Evolutionary conservation across 345 rosid genomes (phyloP).

Genomic region (Psidium guajava): DNA sequence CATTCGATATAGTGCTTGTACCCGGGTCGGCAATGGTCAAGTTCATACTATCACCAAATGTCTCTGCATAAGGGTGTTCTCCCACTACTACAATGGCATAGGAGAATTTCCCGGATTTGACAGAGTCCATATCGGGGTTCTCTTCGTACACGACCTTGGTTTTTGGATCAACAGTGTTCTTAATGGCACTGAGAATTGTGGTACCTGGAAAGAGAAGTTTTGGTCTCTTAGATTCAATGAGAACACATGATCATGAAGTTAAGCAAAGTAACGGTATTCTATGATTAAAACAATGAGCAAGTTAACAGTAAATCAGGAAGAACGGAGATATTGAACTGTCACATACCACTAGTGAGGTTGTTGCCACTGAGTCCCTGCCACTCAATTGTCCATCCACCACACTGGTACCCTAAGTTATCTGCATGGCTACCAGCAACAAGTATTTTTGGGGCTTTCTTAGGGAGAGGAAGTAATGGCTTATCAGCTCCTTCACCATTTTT

Average conservation of each 20-base stretch:
- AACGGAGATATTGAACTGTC: neutral
- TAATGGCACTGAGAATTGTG: constrained; percentile 53
- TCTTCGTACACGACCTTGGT: constrained; percentile 41
- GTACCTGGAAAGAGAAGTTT: constrained; percentile 25
- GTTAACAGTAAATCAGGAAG: neutral
- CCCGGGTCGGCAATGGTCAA: constrained; percentile 41
- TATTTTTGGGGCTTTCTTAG: constrained; percentile 30
- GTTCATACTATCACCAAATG: constrained; percentile 41
- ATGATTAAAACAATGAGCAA: neutral
- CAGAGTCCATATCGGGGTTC: constrained; percentile 21
- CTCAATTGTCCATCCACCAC: constrained; percentile 63
- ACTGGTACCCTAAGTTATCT: constrained; percentile 45
- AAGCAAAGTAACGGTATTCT: neutral
- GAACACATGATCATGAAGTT: neutral
- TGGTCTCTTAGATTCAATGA: neutral
- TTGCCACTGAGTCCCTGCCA: constrained; percentile 53
- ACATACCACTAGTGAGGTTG: constrained; percentile 26
- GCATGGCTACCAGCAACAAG: constrained; percentile 53
- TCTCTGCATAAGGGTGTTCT: constrained; percentile 59
- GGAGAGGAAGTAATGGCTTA: constrained; percentile 40
- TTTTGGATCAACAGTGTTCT: constrained; percentile 33
- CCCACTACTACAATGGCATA: constrained; percentile 53
- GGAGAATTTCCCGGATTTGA: constrained; percentile 25
- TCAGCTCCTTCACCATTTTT: constrained; percentile 34
- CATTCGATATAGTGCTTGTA: constrained; percentile 30